phyloP scores from a whole-genome alignment of 768 basidiomycete genomes.

The Macrolepiota albuminosa region DNA sequence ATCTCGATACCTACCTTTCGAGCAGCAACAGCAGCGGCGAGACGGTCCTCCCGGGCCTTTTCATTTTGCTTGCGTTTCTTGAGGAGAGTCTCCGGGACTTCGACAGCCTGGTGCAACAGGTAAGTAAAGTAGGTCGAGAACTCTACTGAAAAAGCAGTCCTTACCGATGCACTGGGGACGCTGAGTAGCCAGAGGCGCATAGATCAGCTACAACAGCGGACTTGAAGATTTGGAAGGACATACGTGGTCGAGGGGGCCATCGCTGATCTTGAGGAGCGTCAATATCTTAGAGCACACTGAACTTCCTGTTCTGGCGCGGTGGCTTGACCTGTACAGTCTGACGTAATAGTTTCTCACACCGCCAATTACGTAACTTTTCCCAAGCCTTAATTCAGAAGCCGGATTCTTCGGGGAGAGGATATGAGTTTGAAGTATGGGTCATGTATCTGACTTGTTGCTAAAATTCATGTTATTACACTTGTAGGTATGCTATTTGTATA shows the following conservation, averaged over 20 bases:
- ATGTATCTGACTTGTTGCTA: too few species aligned
- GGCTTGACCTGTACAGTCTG: conserved; percentile 44
- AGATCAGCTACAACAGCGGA: conserved; percentile 2
- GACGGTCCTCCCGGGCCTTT: conserved; percentile 91
- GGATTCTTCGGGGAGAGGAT: too few species aligned
- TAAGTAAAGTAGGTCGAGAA: conserved; percentile 17
- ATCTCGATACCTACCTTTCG: conserved; percentile 67
- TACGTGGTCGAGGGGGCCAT: conserved; percentile 60
- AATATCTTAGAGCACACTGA: conserved; percentile 22
- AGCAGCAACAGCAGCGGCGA: conserved; percentile 76
- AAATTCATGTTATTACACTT: too few species aligned
- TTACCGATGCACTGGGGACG: conserved; percentile 56
- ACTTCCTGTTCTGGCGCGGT: conserved; percentile 24
- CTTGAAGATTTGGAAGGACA: conserved; percentile 19
- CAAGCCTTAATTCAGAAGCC: too few species aligned
- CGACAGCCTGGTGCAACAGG: conserved; percentile 58
- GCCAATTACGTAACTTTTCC: not conserved
- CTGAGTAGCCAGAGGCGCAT: conserved; percentile 21
- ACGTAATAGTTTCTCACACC: conserved; percentile 28
- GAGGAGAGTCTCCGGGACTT: conserved; percentile 99
- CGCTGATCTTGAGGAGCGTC: conserved; percentile 44
- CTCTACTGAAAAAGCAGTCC: conserved; percentile 19
- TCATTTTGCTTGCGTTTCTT: conserved; percentile 99
- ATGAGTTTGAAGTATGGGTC: too few species aligned
- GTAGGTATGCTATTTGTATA: too few species aligned